These are phyloP conservation scores for Penicillium sp. DNA, from an alignment of 2,329 filamentous ascomycete genomes.

Conservation along the genomic window DNA sequence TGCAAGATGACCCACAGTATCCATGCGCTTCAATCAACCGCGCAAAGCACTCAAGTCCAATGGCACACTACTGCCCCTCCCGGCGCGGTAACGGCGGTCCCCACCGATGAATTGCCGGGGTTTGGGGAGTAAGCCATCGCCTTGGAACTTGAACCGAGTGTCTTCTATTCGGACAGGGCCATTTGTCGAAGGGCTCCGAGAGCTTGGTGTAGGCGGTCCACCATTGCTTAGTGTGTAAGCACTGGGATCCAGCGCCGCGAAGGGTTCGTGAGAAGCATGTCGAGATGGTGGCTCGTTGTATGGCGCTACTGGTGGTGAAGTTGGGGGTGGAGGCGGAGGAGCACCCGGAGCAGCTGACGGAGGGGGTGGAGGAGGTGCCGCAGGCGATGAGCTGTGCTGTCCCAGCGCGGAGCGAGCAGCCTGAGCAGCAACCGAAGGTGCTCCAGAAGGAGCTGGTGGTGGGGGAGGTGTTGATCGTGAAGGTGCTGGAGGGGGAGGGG, in stretches of 20 bases:
- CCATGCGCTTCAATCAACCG: slow-evolving; percentile 29
- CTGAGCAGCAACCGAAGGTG: slow-evolving; percentile 56
- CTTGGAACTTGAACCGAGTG: slow-evolving; percentile 80
- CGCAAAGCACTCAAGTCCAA: slow-evolving; percentile 66
- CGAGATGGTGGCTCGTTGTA: slow-evolving; percentile 48
- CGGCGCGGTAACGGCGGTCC: slow-evolving; percentile 79
- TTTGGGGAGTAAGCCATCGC: slow-evolving; percentile 78
- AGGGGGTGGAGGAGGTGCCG: slow-evolving; percentile 51
- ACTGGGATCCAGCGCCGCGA: slow-evolving; percentile 70
- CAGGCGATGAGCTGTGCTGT: slow-evolving; percentile 38
- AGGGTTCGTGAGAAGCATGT: slow-evolving; percentile 49
- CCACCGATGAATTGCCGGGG: slow-evolving; percentile 78
- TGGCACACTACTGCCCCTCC: slow-evolving; percentile 90
- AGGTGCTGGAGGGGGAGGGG: slow-evolving; percentile 40
- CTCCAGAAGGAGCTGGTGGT: slow-evolving; percentile 18
- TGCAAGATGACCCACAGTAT: slow-evolving; percentile 28
- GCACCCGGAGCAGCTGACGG: slow-evolving; percentile 47
- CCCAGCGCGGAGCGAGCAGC: slow-evolving; percentile 61
- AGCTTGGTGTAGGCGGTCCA: slow-evolving; percentile 31
- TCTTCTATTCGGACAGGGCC: slow-evolving; percentile 67
- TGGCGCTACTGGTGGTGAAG: slow-evolving; percentile 40
- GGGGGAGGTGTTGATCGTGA: slow-evolving; percentile 48
- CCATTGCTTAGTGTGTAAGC: slow-evolving; percentile 75
- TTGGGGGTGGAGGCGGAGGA: slow-evolving; percentile 38
- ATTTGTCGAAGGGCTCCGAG: slow-evolving; percentile 27